These are phyloP conservation scores for Naganishia friedmannii DNA, from an alignment of 768 basidiomycete species.

Conservation along the genomic window DNA sequence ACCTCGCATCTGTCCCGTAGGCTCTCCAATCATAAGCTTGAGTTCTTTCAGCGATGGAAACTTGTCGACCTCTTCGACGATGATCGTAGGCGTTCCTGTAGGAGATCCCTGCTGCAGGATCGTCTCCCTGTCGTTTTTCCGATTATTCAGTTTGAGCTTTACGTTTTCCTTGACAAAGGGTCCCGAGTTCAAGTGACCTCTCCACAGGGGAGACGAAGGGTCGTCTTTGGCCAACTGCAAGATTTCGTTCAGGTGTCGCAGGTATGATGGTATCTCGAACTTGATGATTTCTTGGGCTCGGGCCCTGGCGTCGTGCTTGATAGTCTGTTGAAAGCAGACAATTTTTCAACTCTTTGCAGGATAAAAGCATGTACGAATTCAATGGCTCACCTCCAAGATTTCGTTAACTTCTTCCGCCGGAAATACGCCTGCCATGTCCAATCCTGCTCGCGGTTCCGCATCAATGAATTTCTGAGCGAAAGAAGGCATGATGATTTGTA, in stretches of 20 bases:
- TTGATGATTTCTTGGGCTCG: slow-evolving; percentile 12
- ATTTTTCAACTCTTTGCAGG: no score
- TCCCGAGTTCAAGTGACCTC: slow-evolving; percentile 19
- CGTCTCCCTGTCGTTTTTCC: background rate
- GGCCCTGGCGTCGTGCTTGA: background rate
- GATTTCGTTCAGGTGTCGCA: slow-evolving; percentile 4
- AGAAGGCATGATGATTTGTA: slow-evolving; percentile 7
- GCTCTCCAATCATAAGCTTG: no score
- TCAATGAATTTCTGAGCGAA: background rate
- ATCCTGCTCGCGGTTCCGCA: background rate
- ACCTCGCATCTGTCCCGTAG: background rate
- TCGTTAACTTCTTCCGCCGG: background rate
- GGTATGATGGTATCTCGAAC: background rate
- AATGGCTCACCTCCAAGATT: background rate
- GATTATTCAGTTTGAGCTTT: background rate
- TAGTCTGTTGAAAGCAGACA: background rate
- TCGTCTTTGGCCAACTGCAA: slow-evolving; percentile 14
- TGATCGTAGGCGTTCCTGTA: background rate
- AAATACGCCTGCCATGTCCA: slow-evolving; percentile 5
- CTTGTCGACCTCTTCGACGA: background rate
- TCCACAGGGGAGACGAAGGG: slow-evolving; percentile 21
- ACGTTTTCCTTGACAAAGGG: slow-evolving; percentile 22
- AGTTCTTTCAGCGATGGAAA: no score
- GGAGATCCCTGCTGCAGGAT: no score
- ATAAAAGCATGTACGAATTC: background rate